A percentile compares a stretch with the other conserved stretches of the same genome.
Conservation (phyloP, 495 filamentous ascomycete genomes). For the Schizothecium vesticola region DNA sequence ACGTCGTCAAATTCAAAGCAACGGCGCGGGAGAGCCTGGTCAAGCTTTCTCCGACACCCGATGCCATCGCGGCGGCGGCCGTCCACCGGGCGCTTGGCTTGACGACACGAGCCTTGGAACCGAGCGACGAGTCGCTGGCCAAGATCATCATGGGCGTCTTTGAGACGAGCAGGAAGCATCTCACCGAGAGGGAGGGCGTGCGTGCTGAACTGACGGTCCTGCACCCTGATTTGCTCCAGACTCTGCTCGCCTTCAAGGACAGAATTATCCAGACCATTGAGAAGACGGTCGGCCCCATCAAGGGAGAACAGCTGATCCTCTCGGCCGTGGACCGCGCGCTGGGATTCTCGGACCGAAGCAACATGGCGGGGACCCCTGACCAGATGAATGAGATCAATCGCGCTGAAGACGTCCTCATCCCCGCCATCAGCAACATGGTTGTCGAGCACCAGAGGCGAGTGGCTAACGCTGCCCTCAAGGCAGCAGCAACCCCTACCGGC, state of each 20-base stretch:
- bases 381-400: slow-evolving; percentile 22
- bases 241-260: slow-evolving; percentile 24
- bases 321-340: slow-evolving; percentile 35
- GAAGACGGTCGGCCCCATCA: slow-evolving; percentile 19
- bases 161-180: slow-evolving; percentile 19
- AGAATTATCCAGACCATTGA: slow-evolving; percentile 23
- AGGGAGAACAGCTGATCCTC: slow-evolving; percentile 30
- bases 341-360: slow-evolving; percentile 30
- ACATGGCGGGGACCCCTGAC: slow-evolving; percentile 19
- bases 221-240: slow-evolving; percentile 23
- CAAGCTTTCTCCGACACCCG: slow-evolving; percentile 14
- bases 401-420: slow-evolving; percentile 28
- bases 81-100: slow-evolving; percentile 31
- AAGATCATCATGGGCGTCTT: slow-evolving; percentile 29
- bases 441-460: slow-evolving; percentile 15
- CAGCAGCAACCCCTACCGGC: neutral
- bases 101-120: slow-evolving; percentile 18
- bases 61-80: slow-evolving; percentile 30
- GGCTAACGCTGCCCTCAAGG: neutral
- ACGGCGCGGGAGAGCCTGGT: slow-evolving; percentile 22
- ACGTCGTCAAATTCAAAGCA: slow-evolving; percentile 28
- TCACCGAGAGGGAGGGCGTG: slow-evolving; percentile 8
- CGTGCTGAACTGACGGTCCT: slow-evolving; percentile 7
- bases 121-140: slow-evolving; percentile 23
- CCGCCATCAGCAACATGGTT: slow-evolving; percentile 19